Base-by-base conservation (phyloP, 345 rosid genomes). In the Pistacia integerrima region DNA sequence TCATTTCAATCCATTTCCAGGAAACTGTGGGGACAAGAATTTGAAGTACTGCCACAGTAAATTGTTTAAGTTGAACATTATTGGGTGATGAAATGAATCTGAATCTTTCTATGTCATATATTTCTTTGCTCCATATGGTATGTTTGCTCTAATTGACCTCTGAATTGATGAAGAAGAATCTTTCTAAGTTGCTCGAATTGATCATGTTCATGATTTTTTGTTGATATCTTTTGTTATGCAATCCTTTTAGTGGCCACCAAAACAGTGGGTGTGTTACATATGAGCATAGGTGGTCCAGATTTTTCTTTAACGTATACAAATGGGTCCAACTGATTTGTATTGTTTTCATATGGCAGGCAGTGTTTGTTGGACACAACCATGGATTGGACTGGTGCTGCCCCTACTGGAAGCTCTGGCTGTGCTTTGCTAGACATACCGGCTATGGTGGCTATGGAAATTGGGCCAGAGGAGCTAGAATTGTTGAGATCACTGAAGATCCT, bases 321-420 rank as follows among this genome's bases (percentile, higher is more conserved):
- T 46, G 61, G 72, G 66, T 54, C 54, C 51, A 30, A 2, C 59
- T 74, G 66, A 76, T 20, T 65, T 68, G 66, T 44, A 22, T 4
- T 20, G 30, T 22, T 80, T 25, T 73, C 65, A 72, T 74, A n/a
- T 80, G 68, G 73, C 88, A 91, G 98, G 93, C 97, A 60, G 87
- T 93, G 48, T 90, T 93, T 86, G 97, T 88, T 36, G 99, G 98
- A 67, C 99, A 91, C 82, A 90, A 92, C 88, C 99, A 91, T 74
- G 98, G 99, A 81, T 67, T 96, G 69, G 98, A 96, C 83, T 91
- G 98, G 98, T 96, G 97, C 71, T 96, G 99, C 83, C 99, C 97
- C 30, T 74, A 87, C 79, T 65, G 67, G 69, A 87, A 85, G 68
- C 86, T 91, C 11, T 93, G 98, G 99, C 90, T 95, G 38, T 95